phyloP scores from a whole-genome alignment of 257 asterid species.

The Cynanchum wilfordii region DNA sequence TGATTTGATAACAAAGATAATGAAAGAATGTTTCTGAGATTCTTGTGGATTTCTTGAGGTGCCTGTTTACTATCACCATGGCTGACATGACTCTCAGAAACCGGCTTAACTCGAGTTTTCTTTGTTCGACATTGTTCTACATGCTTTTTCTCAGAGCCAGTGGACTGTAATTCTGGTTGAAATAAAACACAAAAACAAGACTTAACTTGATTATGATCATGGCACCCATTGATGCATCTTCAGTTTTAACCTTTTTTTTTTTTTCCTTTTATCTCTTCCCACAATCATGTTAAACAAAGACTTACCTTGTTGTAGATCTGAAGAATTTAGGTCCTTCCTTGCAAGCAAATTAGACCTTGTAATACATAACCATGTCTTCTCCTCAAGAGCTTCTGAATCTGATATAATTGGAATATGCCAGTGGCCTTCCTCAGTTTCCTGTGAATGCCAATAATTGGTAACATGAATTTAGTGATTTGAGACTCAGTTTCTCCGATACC shows the following conservation, averaged over 20 bases:
- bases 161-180: conserved; percentile 26
- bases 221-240: too few species aligned
- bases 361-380: conserved; percentile 69
- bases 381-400: conserved; percentile 48
- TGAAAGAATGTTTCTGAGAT: conserved; percentile 21
- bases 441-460: conserved; percentile 13
- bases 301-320: conserved; percentile 34
- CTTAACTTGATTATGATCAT: too few species aligned
- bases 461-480: conserved; percentile 6
- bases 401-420: conserved; percentile 83
- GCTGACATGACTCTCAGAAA: conserved; percentile 15
- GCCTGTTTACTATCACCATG: conserved; percentile 17
- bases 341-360: conserved; percentile 41
- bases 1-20: conserved; percentile 22
- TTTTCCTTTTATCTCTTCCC: not conserved
- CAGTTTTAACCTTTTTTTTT: not conserved
- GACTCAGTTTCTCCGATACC: not conserved
- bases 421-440: conserved; percentile 83
- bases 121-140: conserved; percentile 16
- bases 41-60: conserved; percentile 29
- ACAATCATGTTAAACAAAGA: not conserved
- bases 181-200: not conserved
- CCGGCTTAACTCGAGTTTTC: conserved; percentile 19
- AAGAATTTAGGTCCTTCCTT: conserved; percentile 25
- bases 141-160: conserved; percentile 21